These are phyloP conservation scores for Phytophthora tubulina DNA, from an alignment of 352 stramenopile species.

Conservation along the genomic window DNA sequence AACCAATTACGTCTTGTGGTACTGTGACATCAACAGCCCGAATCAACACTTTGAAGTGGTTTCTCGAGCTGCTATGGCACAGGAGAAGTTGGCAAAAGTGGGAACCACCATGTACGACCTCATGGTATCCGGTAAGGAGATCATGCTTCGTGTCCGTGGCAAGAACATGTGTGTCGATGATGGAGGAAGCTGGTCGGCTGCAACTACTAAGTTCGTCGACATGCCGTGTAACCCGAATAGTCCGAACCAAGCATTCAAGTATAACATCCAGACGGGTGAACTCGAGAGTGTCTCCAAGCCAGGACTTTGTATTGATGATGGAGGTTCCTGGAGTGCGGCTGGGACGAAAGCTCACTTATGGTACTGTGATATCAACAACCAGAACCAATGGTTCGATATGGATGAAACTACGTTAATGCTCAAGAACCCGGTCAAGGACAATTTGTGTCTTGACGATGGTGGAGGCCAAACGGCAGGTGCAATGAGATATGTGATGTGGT, in stretches of 20 bases:
- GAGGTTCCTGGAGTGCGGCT: conserved; percentile 24
- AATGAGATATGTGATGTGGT: conserved; percentile 33
- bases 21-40: conserved; percentile 28
- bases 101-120: conserved; percentile 34
- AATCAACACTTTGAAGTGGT: conserved; percentile 35
- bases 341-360: conserved; percentile 27
- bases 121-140: conserved; percentile 33
- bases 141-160: conserved; percentile 36
- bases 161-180: conserved; percentile 54
- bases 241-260: conserved; percentile 43
- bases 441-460: conserved; percentile 46
- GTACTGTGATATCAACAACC: conserved; percentile 41
- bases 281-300: conserved; percentile 34
- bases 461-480: conserved; percentile 20
- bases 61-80: conserved; percentile 26
- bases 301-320: conserved; percentile 42
- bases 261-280: conserved; percentile 29
- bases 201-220: conserved; percentile 35
- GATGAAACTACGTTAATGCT: conserved; percentile 41
- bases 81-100: conserved; percentile 23
- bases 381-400: conserved; percentile 42
- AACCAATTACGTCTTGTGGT: conserved; percentile 29
- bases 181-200: conserved; percentile 29
- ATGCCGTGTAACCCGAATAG: conserved; percentile 43
- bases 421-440: conserved; percentile 40